Evolutionary conservation across 1,284 basidiomycete genomes (phyloP).

Genomic region (Ganoderma sinense): DNA sequence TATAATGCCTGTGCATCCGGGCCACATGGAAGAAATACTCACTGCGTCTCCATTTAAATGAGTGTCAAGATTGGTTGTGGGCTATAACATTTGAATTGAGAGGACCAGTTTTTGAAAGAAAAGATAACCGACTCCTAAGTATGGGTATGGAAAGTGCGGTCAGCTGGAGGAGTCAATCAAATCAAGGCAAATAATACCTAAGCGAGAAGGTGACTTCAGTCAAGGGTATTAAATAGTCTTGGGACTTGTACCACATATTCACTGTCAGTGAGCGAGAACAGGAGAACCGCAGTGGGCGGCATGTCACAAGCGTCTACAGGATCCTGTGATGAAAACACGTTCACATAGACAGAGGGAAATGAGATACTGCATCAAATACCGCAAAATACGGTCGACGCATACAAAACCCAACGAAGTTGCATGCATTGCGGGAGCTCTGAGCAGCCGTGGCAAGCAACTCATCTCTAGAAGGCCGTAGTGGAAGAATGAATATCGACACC

Average conservation of each 20-base stretch:
- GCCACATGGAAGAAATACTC: background rate
- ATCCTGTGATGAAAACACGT: background rate
- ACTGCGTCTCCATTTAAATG: background rate
- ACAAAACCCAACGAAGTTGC: background rate
- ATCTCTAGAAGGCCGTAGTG: background rate
- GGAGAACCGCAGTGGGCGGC: background rate
- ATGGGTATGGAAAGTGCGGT: too few species aligned
- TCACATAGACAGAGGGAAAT: background rate
- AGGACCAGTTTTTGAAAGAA: background rate
- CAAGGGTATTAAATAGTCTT: background rate
- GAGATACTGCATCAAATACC: background rate
- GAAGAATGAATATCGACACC: background rate
- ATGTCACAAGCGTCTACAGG: background rate
- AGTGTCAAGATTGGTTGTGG: background rate
- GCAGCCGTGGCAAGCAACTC: background rate
- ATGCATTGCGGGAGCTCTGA: too few species aligned
- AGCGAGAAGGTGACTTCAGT: background rate
- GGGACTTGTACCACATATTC: background rate
- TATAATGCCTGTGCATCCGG: background rate
- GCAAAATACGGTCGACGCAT: background rate
- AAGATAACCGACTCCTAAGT: too few species aligned
- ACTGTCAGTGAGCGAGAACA: too few species aligned
- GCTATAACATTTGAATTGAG: background rate
- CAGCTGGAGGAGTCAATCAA: too few species aligned
- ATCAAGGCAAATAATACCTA: too few species aligned